Base-by-base conservation (phyloP, 129 eudicot species). In the Rutidosis leptorrhynchoides region DNA sequence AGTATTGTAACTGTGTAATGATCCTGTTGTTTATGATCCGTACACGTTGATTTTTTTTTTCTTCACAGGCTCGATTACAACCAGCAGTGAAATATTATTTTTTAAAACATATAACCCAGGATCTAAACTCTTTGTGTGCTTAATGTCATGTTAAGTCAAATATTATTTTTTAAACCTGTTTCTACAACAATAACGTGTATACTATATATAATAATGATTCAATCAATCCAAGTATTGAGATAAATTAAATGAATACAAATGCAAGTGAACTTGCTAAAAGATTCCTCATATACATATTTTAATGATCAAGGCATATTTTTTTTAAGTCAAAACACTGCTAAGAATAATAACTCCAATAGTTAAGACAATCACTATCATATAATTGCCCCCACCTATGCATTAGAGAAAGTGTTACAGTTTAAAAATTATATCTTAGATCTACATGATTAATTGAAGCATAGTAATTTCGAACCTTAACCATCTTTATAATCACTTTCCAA, bases 181-280 rank as follows among this genome's bases (percentile, higher is more conserved):
- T 28, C 45, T 30, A 22, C 65, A 58, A 53, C 49, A 21, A 28
- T 49, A 20, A 30, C 30, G 45, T 59, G 65, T 32, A 66, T 29
- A 32, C 16, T 66, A 52, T 65, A 16, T 67, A 68, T 20, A 15
- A 27, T 6, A 37, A 54, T n/a, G n/a, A n/a, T 2, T 26, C 52
- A 55, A 65, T 65, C 46, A 52, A 62, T 71, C 61, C 49, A 69
- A 71, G 24, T 53, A 57, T 72, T 72, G n/a, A n/a, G n/a, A n/a
- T n/a, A n/a, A n/a, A n/a, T n/a, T n/a, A 3, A 29, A 53, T 52
- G 30, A 63, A 74, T 29, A 42, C 24, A 74, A 28, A 46, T 56
- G 40, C 37, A 42, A 74, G 52, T 75, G 69, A 74, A 46, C 63
- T 62, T 75, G 33, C 74, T 27, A 68, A 48, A 68, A 75, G 79